Conservation (phyloP, 352 stramenopile species). For the Globisporangium camurandrum region DNA sequence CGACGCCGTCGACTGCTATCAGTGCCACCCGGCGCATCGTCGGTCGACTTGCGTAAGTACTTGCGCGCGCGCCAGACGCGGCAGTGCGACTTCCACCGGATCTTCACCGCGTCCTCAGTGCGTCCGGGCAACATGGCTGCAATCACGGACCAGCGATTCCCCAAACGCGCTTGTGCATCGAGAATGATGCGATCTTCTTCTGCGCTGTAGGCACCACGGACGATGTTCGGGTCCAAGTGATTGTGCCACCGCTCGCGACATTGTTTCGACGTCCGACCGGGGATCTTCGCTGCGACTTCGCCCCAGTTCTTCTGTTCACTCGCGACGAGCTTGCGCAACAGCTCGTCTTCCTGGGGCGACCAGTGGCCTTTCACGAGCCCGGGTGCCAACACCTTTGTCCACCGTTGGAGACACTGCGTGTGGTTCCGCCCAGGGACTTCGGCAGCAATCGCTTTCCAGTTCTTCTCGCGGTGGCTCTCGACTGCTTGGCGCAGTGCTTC, state of each 20-base stretch:
- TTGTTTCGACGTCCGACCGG: constrained; percentile 83
- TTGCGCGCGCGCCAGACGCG: constrained; percentile 75
- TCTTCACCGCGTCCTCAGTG: constrained; percentile 90
- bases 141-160: constrained; percentile 89
- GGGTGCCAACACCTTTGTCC: constrained; percentile 86
- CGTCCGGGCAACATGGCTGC: constrained; percentile 80
- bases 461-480: constrained; percentile 82
- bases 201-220: constrained; percentile 80
- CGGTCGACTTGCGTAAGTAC: constrained; percentile 61
- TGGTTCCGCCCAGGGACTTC: constrained; percentile 85
- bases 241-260: constrained; percentile 89
- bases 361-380: constrained; percentile 88
- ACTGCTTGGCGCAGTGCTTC: constrained; percentile 79
- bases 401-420: constrained; percentile 88
- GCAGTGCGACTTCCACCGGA: constrained; percentile 88
- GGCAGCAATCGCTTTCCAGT: constrained; percentile 89
- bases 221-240: constrained; percentile 83
- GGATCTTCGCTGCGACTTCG: constrained; percentile 80
- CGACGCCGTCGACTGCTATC: too few species aligned
- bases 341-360: constrained; percentile 84
- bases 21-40: constrained; percentile 5
- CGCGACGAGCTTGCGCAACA: constrained; percentile 67
- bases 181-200: constrained; percentile 88
- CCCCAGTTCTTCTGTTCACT: constrained; percentile 87
- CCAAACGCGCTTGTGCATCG: constrained; percentile 73